phyloP scores from a whole-genome alignment of 2,329 filamentous ascomycete species.

The Daldinia eschscholtzii region DNA sequence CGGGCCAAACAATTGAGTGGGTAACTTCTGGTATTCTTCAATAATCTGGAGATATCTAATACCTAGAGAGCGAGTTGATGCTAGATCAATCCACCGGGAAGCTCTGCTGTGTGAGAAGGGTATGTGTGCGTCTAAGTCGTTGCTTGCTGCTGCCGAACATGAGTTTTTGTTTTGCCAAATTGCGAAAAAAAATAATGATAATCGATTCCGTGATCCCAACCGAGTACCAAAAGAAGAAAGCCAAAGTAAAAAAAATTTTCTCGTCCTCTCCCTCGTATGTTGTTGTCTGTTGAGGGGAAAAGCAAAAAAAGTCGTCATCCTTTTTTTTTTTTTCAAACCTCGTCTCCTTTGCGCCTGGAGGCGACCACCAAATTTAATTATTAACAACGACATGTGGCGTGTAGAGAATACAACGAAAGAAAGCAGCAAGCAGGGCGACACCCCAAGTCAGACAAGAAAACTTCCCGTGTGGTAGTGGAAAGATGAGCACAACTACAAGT shows the following conservation, averaged over 20 bases:
- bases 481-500: constrained; percentile 71
- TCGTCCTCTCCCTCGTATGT: constrained; percentile 11
- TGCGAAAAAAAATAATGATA: constrained; percentile 37
- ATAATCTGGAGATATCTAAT: constrained; percentile 65
- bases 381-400: constrained; percentile 49
- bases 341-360: constrained; percentile 42
- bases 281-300: constrained; percentile 7
- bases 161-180: constrained; percentile 46
- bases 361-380: constrained; percentile 45
- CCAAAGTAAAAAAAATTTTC: constrained; percentile 43
- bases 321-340: constrained; percentile 6
- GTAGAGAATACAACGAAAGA: constrained; percentile 47
- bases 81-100: constrained; percentile 52
- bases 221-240: constrained; percentile 42
- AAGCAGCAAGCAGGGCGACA: constrained; percentile 44
- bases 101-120: constrained; percentile 27
- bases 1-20: constrained; percentile 61
- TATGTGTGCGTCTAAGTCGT: constrained; percentile 3
- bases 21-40: constrained; percentile 75
- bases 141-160: constrained; percentile 40
- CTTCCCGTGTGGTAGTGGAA: constrained; percentile 45
- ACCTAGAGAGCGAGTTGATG: constrained; percentile 74
- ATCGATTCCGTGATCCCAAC: constrained; percentile 46
- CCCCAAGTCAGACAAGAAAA: constrained; percentile 46
- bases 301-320: background rate